Base-by-base conservation (phyloP, 2,329 filamentous ascomycete genomes). In the Phialemonium atrogriseum region DNA sequence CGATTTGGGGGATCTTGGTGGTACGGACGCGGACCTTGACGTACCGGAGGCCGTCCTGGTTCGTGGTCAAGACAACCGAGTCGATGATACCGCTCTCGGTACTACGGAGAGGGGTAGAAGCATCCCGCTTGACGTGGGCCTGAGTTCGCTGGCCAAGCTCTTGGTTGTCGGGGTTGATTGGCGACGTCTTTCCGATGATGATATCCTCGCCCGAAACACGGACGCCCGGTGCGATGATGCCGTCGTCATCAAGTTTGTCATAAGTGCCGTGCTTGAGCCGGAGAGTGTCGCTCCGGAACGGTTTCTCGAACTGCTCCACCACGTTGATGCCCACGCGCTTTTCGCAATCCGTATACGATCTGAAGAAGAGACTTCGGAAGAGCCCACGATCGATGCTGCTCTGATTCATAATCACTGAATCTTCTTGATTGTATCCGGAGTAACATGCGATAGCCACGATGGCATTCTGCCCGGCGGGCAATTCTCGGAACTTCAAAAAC, bases 351-450 rank as follows among this genome's bases (percentile, higher is more conserved):
- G 87, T 93, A 60, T 98, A 98, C 9, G 89, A 87, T 46, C 93
- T 80, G 74, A 94, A 98, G 68, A 96, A 98, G 33, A 98, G 64
- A 73, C 87, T 95, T 51, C 93, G 77, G 80, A 98, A 98, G 5
- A 98, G 70, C 41, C 91, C 91, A 51, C 91, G 84, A 58, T 98
- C 91, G 50, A 98, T 96, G 59, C 87, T 94, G 64, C 87, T 95
- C 65, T 98, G 91, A 59, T 98, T 98, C 91, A 98, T 96, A 50
- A 98, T 94, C 45, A 98, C 89, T 45, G 91, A 98, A 77, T 98
- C 91, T 86, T 98, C 91, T 58, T 98, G 93, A 60, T 98, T 98
- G 68, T 98, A 98, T 38, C 91, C 91, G 33, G 88, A 94, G 62
- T 98, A 98, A 56, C 84, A 93, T 37, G 87, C 80, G 60, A 98